Percentiles rank a stretch among this genome's conserved stretches.
These are phyloP conservation scores for Coemansia sp. DNA, from an alignment of 192 early-diverging fungal genomes.

Conservation along the genomic window DNA sequence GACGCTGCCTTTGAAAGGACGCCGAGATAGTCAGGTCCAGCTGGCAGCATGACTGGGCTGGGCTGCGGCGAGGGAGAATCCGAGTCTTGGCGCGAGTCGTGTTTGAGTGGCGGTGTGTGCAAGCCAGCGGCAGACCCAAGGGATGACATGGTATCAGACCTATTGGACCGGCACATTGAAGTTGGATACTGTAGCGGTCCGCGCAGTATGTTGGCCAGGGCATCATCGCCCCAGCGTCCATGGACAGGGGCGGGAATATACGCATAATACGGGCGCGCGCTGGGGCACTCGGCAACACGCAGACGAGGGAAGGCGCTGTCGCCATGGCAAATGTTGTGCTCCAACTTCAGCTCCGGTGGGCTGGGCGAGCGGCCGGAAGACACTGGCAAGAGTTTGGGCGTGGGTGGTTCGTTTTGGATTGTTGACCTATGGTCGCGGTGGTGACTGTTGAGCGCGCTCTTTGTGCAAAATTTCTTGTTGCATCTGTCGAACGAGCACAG, in stretches of 20 bases:
- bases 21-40: no score
- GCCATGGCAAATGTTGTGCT: not conserved
- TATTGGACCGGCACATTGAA: conserved; percentile 6
- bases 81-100: no score
- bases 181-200: conserved; percentile 13
- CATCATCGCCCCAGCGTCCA: not conserved
- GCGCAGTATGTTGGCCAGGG: conserved; percentile 9
- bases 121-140: no score
- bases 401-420: not conserved
- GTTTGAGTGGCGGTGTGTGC: no score
- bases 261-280: not conserved
- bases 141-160: no score
- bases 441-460: conserved; percentile 46
- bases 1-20: no score
- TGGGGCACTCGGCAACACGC: conserved; percentile 18
- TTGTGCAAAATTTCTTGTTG: conserved; percentile 55
- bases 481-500: conserved; percentile 56
- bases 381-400: not conserved
- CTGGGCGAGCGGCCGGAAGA: not conserved
- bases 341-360: not conserved
- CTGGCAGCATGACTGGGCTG: no score
- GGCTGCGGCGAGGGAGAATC: no score
- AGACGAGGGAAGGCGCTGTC: conserved; percentile 1
- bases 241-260: not conserved
- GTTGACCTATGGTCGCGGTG: conserved; percentile 36